phyloP scores from a whole-genome alignment of 1,284 basidiomycete genomes.

The Hypsizygus ulmarius region DNA sequence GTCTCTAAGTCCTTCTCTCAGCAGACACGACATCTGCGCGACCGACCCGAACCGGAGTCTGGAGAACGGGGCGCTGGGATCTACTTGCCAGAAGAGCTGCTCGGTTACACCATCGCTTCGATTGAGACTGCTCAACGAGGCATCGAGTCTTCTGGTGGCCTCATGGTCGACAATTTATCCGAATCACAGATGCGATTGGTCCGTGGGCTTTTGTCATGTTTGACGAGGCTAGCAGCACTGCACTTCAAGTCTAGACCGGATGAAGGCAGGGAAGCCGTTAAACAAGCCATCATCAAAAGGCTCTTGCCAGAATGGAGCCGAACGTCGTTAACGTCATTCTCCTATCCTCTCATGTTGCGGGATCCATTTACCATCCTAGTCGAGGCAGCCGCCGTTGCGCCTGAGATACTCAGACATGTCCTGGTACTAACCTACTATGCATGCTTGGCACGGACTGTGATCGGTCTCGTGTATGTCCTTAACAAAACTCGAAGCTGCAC shows the following conservation, averaged over 20 bases:
- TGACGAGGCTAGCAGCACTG: constrained; percentile 66
- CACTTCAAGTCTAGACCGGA: constrained; percentile 66
- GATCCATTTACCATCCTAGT: constrained; percentile 87
- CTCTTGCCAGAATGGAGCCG: constrained; percentile 89
- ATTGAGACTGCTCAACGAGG: constrained; percentile 83
- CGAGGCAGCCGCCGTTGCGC: constrained; percentile 85
- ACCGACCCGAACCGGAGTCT: constrained; percentile 68
- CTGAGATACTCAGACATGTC: constrained; percentile 84
- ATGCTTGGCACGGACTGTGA: constrained; percentile 79
- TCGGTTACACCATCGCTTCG: constrained; percentile 86
- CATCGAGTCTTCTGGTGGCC: constrained; percentile 43
- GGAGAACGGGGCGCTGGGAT: constrained; percentile 75
- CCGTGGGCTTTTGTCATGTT: constrained; percentile 67
- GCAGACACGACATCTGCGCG: constrained; percentile 72
- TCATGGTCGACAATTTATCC: constrained; percentile 72
- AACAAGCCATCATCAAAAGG: constrained; percentile 85
- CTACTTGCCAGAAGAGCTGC: constrained; percentile 86
- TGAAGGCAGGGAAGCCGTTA: constrained; percentile 68
- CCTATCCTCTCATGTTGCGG: constrained; percentile 78
- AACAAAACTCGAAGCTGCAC: constrained; percentile 64
- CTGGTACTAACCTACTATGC: constrained; percentile 87
- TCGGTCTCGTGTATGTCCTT: constrained; percentile 77
- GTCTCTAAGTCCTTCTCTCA: constrained; percentile 68
- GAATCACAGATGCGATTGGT: constrained; percentile 79
- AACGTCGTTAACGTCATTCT: constrained; percentile 68